These are phyloP conservation scores for Epicoccum sorghinum DNA, from an alignment of 2,329 filamentous ascomycete species.

Conservation along the genomic window DNA sequence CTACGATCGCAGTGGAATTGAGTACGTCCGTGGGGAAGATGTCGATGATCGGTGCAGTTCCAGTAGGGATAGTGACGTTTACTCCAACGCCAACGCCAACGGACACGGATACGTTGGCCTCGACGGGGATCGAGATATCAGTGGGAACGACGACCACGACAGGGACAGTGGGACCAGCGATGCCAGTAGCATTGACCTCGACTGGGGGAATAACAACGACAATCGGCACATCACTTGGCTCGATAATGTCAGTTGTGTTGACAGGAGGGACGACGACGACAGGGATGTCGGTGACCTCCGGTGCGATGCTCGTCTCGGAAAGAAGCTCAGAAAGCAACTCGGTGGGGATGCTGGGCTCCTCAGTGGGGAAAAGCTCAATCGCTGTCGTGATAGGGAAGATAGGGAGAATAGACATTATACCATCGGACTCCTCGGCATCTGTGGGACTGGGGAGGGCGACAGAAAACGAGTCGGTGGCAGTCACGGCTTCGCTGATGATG, in stretches of 20 bases:
- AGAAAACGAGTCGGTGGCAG: conserved; percentile 1
- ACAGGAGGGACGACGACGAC: conserved; percentile 3
- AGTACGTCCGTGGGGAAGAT: too few species aligned
- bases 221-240: not conserved
- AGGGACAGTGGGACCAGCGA: not conserved
- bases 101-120: conserved; percentile 2
- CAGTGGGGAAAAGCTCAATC: conserved; percentile 15
- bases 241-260: not conserved
- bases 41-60: too few species aligned
- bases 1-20: conserved; percentile 10
- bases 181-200: not conserved
- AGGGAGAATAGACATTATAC: conserved; percentile 23
- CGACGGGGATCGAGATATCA: not conserved
- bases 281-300: not conserved
- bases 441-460: not conserved
- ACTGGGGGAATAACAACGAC: not conserved
- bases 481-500: conserved; percentile 6
- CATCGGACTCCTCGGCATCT: not conserved
- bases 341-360: conserved; percentile 1
- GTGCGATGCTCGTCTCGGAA: not conserved
- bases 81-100: not conserved
- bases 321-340: conserved; percentile 5
- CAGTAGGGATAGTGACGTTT: conserved; percentile 1
- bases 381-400: conserved; percentile 15
- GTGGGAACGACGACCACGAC: not conserved